Evolutionary conservation across 371 early-diverging fungal species (phyloP), one percentile per base, ranked within the genome.

Genomic region (Mucor lusitanicus): DNA sequence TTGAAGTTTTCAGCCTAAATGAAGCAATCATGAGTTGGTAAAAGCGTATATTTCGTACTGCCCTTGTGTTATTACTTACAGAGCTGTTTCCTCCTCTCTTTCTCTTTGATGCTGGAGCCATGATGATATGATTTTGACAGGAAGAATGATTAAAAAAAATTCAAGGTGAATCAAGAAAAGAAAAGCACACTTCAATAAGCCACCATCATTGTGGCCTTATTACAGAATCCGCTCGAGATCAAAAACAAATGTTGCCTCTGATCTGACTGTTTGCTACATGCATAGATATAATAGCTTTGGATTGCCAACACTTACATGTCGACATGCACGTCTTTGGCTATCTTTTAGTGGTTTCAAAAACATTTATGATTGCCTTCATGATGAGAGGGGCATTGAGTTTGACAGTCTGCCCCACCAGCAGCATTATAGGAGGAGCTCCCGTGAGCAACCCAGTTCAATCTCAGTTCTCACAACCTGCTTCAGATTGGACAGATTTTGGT

Each of bases 101-200:
- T 70, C 70, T 70, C 37, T 70, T 70, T 17, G 44, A 30, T 37
- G 65, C n/a, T 57, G 61, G 65, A 62, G 65, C 62, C 70, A 70
- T 70, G n/a, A 9, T 56, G 27, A 3, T 56, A 15, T 32, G 21
- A 40, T 0, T 40, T 40, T 40, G 40, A 40, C 40, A 40, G 40
- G 40, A 40, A 40, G 40, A 40, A 9, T 35, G 12, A 12, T 35
- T 35, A 35, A 17, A 40, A 40, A 40, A 40, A 40, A 40, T 40
- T 40, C 40, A 1, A 37, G 37, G 6, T 37, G 5, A 37, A 37
- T 37, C 40, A 40, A 39, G 15, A 39, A 37, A 40, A 40, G 40
- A 40, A 40, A 40, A 40, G 40, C 17, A 40, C 40, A 40, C 40
- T 17, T 40, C 17, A 40, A 40, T 40, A 40, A 40, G 40, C 40